Conservation (phyloP, 352 stramenopile species). For the Phytophthora brassicae region DNA sequence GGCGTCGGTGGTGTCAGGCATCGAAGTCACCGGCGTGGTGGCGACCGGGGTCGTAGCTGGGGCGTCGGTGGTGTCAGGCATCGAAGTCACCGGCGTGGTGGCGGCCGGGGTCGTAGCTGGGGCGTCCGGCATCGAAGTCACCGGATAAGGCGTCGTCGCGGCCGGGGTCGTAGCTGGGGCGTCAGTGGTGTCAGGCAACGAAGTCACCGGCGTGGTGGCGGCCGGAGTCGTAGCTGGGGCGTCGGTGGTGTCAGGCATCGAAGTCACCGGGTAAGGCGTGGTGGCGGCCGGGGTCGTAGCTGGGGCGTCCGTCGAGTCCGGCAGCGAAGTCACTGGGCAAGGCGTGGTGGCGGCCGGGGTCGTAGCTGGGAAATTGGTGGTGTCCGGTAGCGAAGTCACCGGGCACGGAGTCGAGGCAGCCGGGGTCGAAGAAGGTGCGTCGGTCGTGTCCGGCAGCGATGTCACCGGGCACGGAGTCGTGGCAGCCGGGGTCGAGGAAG, state of each 20-base stretch:
- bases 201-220: background rate
- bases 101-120: background rate
- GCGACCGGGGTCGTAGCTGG: background rate
- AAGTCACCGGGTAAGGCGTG: constrained; percentile 15
- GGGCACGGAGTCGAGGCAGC: constrained; percentile 5
- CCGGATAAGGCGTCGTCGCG: background rate
- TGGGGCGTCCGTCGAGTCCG: background rate
- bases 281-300: background rate
- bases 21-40: constrained; percentile 1
- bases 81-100: background rate
- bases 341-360: background rate
- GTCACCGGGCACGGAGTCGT: constrained; percentile 11
- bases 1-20: constrained; percentile 1
- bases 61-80: background rate
- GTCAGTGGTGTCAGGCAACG: background rate
- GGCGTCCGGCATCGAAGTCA: background rate
- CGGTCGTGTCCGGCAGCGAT: constrained; percentile 6
- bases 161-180: background rate
- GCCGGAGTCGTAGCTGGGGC: background rate
- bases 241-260: constrained; percentile 6
- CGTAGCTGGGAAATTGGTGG: background rate
- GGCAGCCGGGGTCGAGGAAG: background rate
- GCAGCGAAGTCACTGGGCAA: constrained; percentile 7
- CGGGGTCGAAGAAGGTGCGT: background rate
- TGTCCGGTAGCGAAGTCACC: constrained; percentile 9